Percentiles rank a stretch among this genome's conserved stretches.
Conservation (phyloP, 208 protist species). For the Polymyxa betae region DNA sequence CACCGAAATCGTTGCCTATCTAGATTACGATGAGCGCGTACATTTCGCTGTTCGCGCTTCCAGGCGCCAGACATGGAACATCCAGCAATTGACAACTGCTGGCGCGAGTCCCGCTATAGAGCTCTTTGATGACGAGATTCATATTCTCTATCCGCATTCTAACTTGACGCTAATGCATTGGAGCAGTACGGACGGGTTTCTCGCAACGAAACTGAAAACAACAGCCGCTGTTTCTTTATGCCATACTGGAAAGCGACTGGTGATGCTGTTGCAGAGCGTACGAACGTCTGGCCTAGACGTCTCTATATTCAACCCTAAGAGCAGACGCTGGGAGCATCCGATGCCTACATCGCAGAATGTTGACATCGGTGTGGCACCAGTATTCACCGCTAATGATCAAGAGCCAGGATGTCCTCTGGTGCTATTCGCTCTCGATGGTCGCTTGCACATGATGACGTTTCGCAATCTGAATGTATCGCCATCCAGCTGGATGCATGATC, state of each 20-base stretch:
- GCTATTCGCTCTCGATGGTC: background rate
- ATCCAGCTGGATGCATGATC: slow-evolving; percentile 25
- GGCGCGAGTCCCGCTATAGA: background rate
- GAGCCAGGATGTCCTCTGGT: background rate
- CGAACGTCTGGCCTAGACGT: background rate
- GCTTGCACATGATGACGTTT: background rate
- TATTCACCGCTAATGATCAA: background rate
- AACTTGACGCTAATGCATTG: background rate
- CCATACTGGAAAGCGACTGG: background rate
- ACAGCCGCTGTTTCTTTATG: background rate
- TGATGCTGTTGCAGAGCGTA: background rate
- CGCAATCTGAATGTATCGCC: background rate
- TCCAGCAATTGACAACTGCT: no score
- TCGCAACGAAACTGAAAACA: background rate
- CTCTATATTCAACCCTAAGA: background rate
- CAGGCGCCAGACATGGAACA: no score
- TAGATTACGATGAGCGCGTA: no score
- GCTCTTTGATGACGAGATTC: background rate
- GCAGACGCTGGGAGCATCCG: background rate
- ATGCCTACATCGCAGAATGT: background rate
- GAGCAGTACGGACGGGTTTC: background rate
- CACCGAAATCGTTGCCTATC: no score
- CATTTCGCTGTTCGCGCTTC: no score
- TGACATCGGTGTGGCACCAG: background rate
- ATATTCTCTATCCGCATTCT: background rate